Evolutionary conservation across 306 rosid species (phyloP).

Genomic region (Abrus pulchellus): DNA sequence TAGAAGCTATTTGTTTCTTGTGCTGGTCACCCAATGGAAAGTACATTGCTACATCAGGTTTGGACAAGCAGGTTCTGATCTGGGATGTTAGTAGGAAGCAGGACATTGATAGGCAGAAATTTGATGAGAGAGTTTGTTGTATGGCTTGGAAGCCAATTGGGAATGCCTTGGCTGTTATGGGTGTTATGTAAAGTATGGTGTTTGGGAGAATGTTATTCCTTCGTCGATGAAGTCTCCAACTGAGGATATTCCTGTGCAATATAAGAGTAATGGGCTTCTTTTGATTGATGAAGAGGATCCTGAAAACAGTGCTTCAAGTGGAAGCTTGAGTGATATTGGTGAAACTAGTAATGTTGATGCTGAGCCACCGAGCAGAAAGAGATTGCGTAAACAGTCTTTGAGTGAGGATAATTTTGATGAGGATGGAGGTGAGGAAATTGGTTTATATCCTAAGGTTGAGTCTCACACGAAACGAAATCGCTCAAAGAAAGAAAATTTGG

Average conservation of each 20-base stretch:
- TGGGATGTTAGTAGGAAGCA: constrained; percentile 88
- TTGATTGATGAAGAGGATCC: constrained; percentile 83
- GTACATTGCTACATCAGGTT: constrained; percentile 88
- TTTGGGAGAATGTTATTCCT: constrained; percentile 93
- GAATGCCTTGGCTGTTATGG: constrained; percentile 83
- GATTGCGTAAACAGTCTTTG: constrained; percentile 64
- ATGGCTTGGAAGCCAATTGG: constrained; percentile 91
- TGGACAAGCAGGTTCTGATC: constrained; percentile 89
- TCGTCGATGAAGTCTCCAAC: constrained; percentile 93
- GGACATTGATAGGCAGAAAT: constrained; percentile 92
- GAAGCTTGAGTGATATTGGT: constrained; percentile 81
- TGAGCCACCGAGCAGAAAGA: constrained; percentile 78
- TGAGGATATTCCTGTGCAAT: constrained; percentile 77
- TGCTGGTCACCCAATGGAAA: constrained; percentile 97
- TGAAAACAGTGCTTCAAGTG: constrained; percentile 62
- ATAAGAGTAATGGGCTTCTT: constrained; percentile 79
- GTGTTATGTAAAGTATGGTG: constrained; percentile 86
- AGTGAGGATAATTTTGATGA: constrained; percentile 62
- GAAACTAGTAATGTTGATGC: constrained; percentile 70
- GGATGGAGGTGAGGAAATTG: constrained; percentile 60
- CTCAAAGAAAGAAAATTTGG: constrained; percentile 56
- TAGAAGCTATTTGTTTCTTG: constrained; percentile 80
- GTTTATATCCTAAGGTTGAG: constrained; percentile 62
- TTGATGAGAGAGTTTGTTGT: constrained; percentile 84
- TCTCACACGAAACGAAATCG: constrained; percentile 66